A percentile compares a stretch with the other conserved stretches of the same genome.
Evolutionary conservation across 164 flowering plant genomes (phyloP).

Genomic region (Aristolochia fimbriata): DNA sequence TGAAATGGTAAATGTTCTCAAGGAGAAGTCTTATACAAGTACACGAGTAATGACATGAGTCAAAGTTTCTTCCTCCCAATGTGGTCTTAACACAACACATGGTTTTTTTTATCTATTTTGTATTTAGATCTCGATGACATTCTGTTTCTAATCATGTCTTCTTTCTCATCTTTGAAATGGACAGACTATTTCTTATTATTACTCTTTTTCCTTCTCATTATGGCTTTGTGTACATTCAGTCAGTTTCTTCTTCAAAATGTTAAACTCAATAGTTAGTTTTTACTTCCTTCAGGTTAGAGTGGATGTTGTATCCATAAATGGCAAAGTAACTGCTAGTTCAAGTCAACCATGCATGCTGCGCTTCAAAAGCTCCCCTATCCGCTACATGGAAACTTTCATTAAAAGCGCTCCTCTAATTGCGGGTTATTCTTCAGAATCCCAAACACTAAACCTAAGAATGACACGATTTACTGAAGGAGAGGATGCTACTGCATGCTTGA

Average conservation of each 20-base stretch:
- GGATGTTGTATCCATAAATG: slow-evolving; percentile 51
- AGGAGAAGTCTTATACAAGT: too few species aligned
- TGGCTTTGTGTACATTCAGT: neutral
- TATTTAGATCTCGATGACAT: too few species aligned
- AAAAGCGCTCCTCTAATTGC: slow-evolving; percentile 55
- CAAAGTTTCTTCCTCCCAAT: too few species aligned
- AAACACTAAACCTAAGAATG: slow-evolving; percentile 38
- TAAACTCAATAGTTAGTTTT: neutral
- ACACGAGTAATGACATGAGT: too few species aligned
- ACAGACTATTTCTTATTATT: too few species aligned
- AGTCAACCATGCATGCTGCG: slow-evolving; percentile 61
- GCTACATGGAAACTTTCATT: slow-evolving; percentile 43
- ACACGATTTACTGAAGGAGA: slow-evolving; percentile 42
- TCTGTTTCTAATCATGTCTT: too few species aligned
- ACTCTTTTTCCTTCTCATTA: too few species aligned
- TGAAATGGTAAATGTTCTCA: too few species aligned
- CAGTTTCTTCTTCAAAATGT: neutral
- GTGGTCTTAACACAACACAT: too few species aligned
- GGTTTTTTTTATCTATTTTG: too few species aligned
- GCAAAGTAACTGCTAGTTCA: slow-evolving; percentile 40
- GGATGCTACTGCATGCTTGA: slow-evolving; percentile 57
- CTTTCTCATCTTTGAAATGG: too few species aligned
- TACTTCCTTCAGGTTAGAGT: slow-evolving; percentile 52
- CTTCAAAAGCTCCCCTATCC: slow-evolving; percentile 63
- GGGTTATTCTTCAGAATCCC: slow-evolving; percentile 70